phyloP scores from a whole-genome alignment of 192 early-diverging fungal species.

The Backusella parvicylindrica region DNA sequence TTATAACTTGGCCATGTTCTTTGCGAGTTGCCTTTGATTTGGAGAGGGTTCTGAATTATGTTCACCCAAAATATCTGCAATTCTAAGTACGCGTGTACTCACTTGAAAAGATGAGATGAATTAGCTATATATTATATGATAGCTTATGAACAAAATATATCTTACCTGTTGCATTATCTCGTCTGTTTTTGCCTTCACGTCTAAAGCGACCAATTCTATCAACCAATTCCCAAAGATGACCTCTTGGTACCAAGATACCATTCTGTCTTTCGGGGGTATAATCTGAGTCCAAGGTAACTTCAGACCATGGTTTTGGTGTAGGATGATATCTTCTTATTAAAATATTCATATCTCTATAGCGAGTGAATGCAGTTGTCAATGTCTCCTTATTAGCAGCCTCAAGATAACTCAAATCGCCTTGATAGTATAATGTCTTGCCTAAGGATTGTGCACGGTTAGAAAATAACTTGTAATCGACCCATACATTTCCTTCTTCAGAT shows the following conservation, averaged over 20 bases:
- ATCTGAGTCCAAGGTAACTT: slow-evolving; percentile 44
- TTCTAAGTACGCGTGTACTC: slow-evolving; percentile 49
- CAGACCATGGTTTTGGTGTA: slow-evolving; percentile 39
- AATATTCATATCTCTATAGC: slow-evolving; percentile 66
- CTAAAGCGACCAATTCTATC: slow-evolving; percentile 76
- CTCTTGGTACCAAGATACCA: slow-evolving; percentile 50
- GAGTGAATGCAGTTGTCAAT: slow-evolving; percentile 70
- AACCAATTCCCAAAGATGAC: slow-evolving; percentile 74
- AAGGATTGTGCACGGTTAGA: slow-evolving; percentile 67
- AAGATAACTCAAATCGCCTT: slow-evolving; percentile 72
- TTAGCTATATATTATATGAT: background rate
- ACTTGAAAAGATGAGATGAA: slow-evolving; percentile 25
- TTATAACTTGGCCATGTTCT: background rate
- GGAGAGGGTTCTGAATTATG: slow-evolving; percentile 7
- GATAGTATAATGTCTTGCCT: slow-evolving; percentile 83
- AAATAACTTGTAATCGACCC: slow-evolving; percentile 73
- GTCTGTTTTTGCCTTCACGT: slow-evolving; percentile 81
- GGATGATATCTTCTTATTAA: slow-evolving; percentile 47
- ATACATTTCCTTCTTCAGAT: slow-evolving; percentile 27
- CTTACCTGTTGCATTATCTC: slow-evolving; percentile 76
- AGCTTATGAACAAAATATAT: background rate
- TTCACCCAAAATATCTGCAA: slow-evolving; percentile 53
- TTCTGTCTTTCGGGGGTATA: slow-evolving; percentile 42
- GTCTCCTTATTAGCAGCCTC: slow-evolving; percentile 87
- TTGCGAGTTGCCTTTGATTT: slow-evolving; percentile 8